A percentile compares a stretch with the other conserved stretches of the same genome.
These are phyloP conservation scores for Aquilaria yunnanensis DNA, from an alignment of 345 rosid genomes.

Conservation along the genomic window DNA sequence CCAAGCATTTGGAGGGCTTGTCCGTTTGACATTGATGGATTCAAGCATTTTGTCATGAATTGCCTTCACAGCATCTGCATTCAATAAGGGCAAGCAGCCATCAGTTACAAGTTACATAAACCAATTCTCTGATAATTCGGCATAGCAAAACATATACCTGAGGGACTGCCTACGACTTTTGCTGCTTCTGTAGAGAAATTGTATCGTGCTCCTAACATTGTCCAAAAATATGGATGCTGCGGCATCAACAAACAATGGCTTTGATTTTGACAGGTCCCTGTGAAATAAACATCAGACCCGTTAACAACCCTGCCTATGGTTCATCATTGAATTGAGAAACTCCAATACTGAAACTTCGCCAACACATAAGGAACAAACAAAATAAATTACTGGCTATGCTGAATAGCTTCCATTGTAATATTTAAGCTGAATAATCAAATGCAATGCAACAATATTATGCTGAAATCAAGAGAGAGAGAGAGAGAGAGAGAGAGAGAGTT, in stretches of 20 bases:
- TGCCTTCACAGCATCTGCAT: slow-evolving; percentile 72
- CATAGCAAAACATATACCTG: slow-evolving; percentile 33
- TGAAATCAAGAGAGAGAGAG: no score
- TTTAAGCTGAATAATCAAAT: no score
- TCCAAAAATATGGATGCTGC: slow-evolving; percentile 8
- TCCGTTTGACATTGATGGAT: slow-evolving; percentile 49
- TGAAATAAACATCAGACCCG: not conserved
- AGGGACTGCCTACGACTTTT: slow-evolving; percentile 22
- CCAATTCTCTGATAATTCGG: not conserved
- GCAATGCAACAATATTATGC: no score
- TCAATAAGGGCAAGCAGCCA: slow-evolving; percentile 11
- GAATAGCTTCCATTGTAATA: no score
- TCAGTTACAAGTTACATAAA: not conserved
- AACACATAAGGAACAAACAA: not conserved
- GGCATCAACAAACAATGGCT: slow-evolving; percentile 17
- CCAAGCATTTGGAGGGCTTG: slow-evolving; percentile 87
- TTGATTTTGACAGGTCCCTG: slow-evolving; percentile 20
- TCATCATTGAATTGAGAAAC: not conserved
- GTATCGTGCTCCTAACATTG: slow-evolving; percentile 15
- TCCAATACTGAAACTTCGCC: not conserved
- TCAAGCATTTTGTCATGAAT: slow-evolving; percentile 48
- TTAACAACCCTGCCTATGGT: not conserved
- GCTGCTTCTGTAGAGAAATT: slow-evolving; percentile 29
- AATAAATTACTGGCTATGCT: not conserved
- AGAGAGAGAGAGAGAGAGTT: no score